Evolutionary conservation across 2,329 filamentous ascomycete species (phyloP).

Genomic region (Ploettnerulaceae sp.): DNA sequence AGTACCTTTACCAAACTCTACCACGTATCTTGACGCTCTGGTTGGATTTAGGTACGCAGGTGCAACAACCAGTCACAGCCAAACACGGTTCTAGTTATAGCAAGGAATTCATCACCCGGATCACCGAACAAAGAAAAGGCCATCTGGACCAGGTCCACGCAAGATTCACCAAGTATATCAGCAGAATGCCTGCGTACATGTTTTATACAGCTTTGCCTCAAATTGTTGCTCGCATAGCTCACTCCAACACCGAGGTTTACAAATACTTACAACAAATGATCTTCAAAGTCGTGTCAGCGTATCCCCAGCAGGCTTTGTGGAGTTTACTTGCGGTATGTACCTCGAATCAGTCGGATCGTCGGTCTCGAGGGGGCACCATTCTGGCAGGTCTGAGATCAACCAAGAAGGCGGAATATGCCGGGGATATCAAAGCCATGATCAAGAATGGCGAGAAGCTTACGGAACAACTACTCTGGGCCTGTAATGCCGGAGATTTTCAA

Average conservation of each 20-base stretch:
- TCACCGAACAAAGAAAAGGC: constrained; percentile 53
- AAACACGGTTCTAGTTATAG: constrained; percentile 36
- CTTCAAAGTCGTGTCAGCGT: constrained; percentile 75
- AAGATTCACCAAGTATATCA: constrained; percentile 75
- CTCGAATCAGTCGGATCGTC: constrained; percentile 67
- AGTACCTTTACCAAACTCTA: constrained; percentile 92
- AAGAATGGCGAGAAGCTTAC: constrained; percentile 76
- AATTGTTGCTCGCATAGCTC: constrained; percentile 91
- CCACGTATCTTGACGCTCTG: constrained; percentile 90
- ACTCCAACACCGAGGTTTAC: constrained; percentile 74
- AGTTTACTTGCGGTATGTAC: constrained; percentile 82
- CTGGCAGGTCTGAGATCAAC: constrained; percentile 44
- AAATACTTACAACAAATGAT: constrained; percentile 75
- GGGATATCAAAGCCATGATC: constrained; percentile 68
- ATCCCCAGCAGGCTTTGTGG: constrained; percentile 91
- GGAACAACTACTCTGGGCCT: constrained; percentile 74
- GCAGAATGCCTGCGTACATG: constrained; percentile 66
- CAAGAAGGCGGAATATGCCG: constrained; percentile 39
- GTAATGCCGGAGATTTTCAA: constrained; percentile 69
- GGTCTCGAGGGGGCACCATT: constrained; percentile 47
- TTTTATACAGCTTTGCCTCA: constrained; percentile 84
- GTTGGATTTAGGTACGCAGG: constrained; percentile 80
- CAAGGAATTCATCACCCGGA: constrained; percentile 47
- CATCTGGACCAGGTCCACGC: constrained; percentile 66
- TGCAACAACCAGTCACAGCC: constrained; percentile 54